A percentile compares a stretch with the other conserved stretches of the same genome.
These are phyloP conservation scores for Trametes sanguinea DNA, from an alignment of 768 basidiomycete genomes.

Conservation along the genomic window DNA sequence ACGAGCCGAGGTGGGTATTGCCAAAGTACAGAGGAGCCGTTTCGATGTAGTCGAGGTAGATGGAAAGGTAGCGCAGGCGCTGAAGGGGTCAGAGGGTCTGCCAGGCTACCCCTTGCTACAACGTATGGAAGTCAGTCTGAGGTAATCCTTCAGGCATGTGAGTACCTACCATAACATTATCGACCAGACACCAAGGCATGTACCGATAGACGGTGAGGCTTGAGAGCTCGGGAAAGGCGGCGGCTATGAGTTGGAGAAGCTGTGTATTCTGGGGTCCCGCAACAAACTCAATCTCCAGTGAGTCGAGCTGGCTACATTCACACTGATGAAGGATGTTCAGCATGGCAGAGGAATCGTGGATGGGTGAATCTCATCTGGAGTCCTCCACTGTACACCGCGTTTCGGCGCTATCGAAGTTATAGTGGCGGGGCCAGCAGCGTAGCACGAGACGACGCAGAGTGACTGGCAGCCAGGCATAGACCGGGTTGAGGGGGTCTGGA, in stretches of 20 bases:
- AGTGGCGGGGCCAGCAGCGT: constrained; percentile 5
- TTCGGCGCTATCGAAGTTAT: neutral
- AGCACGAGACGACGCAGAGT: neutral
- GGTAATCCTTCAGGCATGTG: neutral
- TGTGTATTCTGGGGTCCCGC: neutral
- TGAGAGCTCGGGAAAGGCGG: neutral
- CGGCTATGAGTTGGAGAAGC: neutral
- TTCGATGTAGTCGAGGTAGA: no score
- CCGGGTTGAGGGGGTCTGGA: neutral
- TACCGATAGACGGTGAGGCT: neutral
- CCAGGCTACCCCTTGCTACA: neutral
- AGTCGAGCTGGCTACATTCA: neutral
- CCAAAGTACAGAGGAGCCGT: neutral
- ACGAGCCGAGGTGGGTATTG: no score
- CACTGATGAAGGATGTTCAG: neutral
- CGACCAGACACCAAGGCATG: neutral
- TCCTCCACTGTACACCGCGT: neutral
- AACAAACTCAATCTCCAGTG: constrained; percentile 1
- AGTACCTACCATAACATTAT: neutral
- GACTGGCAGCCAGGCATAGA: neutral
- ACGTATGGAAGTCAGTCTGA: no score
- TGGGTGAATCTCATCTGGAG: neutral
- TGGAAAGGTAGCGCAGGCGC: no score
- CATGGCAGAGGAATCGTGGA: neutral
- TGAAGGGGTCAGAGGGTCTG: no score